These are phyloP conservation scores for Starmerella sirachaensis DNA, from an alignment of 805 yeast genomes.

Conservation along the genomic window DNA sequence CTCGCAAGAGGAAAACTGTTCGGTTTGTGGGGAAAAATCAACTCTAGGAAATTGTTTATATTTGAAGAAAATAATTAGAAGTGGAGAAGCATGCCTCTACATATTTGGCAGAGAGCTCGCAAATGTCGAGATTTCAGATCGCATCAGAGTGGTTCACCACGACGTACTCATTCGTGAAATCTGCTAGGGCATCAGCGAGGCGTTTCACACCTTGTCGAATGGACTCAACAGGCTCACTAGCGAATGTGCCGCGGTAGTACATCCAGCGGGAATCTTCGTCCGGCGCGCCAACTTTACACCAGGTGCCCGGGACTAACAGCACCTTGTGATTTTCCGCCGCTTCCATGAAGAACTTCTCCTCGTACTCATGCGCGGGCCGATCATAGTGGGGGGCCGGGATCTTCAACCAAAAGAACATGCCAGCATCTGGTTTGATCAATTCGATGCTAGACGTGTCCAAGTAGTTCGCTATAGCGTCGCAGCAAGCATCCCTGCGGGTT, in stretches of 20 bases:
- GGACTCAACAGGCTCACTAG: conserved; percentile 21
- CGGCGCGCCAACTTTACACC: conserved; percentile 28
- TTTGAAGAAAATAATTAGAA: too few species aligned
- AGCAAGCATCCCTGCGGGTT: conserved; percentile 72
- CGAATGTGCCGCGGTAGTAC: conserved; percentile 34
- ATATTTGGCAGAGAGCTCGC: too few species aligned
- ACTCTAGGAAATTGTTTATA: too few species aligned
- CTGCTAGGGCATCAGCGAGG: conserved; percentile 10
- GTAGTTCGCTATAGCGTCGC: conserved; percentile 52
- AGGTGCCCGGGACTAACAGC: conserved; percentile 32
- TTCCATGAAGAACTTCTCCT: conserved; percentile 26
- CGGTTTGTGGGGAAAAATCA: too few species aligned
- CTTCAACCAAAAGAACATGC: conserved; percentile 41
- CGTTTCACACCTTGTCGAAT: conserved; percentile 11
- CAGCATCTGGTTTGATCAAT: conserved; percentile 36
- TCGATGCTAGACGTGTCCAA: conserved; percentile 31
- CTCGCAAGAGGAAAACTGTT: too few species aligned
- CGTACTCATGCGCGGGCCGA: conserved; percentile 23
- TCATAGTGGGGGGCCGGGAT: conserved; percentile 35
- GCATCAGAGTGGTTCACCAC: too few species aligned
- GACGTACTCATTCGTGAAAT: too few species aligned
- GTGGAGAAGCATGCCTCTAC: too few species aligned
- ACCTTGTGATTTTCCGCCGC: conserved; percentile 26
- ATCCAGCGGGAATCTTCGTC: conserved; percentile 21
- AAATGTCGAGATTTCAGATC: too few species aligned